A percentile compares a stretch with the other conserved stretches of the same genome.
Evolutionary conservation across 2,329 filamentous ascomycete genomes (phyloP).

Genomic region (Anthostomella pinea): DNA sequence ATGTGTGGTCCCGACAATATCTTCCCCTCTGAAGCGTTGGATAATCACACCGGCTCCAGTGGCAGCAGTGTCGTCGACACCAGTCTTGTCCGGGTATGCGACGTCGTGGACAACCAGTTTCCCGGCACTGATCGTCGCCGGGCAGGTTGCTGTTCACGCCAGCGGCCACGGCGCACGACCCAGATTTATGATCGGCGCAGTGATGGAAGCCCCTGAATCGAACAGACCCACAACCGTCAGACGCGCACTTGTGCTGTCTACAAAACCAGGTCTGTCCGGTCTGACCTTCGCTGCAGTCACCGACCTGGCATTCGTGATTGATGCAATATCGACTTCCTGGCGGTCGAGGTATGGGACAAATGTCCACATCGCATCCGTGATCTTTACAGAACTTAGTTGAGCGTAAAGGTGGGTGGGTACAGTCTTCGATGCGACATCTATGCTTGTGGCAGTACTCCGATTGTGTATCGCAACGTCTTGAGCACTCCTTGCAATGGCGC

Average conservation of each 20-base stretch:
- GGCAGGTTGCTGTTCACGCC: neutral
- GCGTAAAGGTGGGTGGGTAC: neutral
- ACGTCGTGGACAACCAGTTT: neutral
- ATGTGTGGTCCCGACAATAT: slow-evolving; percentile 5
- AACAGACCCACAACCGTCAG: slow-evolving; percentile 1
- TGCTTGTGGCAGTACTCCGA: neutral
- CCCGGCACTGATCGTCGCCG: neutral
- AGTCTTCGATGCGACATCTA: neutral
- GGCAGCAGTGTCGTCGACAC: slow-evolving; percentile 4
- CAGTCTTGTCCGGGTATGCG: neutral
- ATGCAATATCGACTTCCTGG: neutral
- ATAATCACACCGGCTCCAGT: neutral
- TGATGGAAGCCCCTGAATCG: slow-evolving; percentile 1
- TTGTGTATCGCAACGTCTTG: neutral
- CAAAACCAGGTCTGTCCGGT: slow-evolving; percentile 1
- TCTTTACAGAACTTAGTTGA: neutral
- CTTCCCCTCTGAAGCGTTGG: neutral
- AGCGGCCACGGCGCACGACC: neutral
- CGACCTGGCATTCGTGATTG: slow-evolving; percentile 6
- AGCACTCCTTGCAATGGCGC: neutral
- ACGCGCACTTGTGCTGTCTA: slow-evolving; percentile 3
- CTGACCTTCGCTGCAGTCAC: slow-evolving; percentile 1
- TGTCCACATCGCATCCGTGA: neutral
- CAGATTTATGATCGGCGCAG: slow-evolving; percentile 5
- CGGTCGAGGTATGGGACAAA: neutral